Conservation (phyloP, 106 monocot species). For the Dactylorhiza incarnata region DNA sequence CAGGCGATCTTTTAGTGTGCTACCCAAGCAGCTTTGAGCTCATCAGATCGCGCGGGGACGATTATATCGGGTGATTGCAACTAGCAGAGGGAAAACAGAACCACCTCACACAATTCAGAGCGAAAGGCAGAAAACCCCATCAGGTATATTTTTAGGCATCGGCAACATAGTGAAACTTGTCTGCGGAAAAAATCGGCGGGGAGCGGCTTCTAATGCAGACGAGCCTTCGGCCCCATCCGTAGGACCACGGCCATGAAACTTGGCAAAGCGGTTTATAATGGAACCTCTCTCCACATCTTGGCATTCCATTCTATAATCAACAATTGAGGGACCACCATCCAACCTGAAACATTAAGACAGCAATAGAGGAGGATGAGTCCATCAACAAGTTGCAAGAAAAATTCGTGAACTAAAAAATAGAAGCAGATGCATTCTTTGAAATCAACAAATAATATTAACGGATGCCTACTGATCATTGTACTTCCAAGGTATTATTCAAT, state of each 20-base stretch:
- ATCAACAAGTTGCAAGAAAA: background rate
- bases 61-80: background rate
- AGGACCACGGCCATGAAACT: slow-evolving; percentile 48
- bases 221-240: slow-evolving; percentile 31
- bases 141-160: slow-evolving; percentile 19
- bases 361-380: background rate
- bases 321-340: slow-evolving; percentile 26
- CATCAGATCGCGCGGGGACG: background rate
- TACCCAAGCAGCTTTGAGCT: background rate
- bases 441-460: background rate
- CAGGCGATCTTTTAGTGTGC: background rate
- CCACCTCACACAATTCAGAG: slow-evolving; percentile 1
- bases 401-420: background rate
- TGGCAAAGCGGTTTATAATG: slow-evolving; percentile 62
- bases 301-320: slow-evolving; percentile 50
- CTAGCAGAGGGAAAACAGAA: background rate
- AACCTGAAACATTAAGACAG: slow-evolving; percentile 27
- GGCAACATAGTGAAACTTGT: slow-evolving; percentile 14
- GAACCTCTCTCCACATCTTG: slow-evolving; percentile 55
- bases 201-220: slow-evolving; percentile 1
- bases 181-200: slow-evolving; percentile 14
- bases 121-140: slow-evolving; percentile 15
- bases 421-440: background rate
- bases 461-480: background rate
- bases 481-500: background rate